Evolutionary conservation across 73 alveolate genomes (phyloP).

Genomic region (Blepharisma stoltei): DNA sequence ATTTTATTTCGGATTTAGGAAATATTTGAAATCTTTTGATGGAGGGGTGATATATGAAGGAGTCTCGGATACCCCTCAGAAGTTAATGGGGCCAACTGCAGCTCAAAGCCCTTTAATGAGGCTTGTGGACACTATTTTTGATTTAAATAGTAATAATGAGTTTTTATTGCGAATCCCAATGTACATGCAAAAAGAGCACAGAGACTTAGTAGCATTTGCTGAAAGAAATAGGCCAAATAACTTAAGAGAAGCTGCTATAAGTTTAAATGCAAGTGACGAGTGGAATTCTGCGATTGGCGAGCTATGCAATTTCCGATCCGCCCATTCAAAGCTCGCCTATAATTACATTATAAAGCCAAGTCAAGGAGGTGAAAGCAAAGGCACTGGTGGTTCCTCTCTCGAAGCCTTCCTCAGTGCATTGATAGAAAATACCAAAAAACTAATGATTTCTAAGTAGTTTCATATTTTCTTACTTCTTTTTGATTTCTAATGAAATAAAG

Average conservation of each 20-base stretch:
- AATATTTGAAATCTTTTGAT: not conserved
- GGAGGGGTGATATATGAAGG: not conserved
- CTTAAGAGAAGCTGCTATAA: not conserved
- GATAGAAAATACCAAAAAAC: not conserved
- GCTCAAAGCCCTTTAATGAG: constrained; percentile 10
- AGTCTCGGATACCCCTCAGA: too few species aligned
- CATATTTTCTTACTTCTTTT: too few species aligned
- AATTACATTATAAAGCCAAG: not conserved
- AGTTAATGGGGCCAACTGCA: constrained; percentile 18
- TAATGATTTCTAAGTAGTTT: too few species aligned
- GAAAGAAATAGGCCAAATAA: not conserved
- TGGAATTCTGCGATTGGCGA: not conserved
- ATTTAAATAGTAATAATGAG: not conserved
- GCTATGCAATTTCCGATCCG: not conserved
- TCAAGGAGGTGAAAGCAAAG: not conserved
- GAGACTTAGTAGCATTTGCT: not conserved
- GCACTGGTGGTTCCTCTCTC: not conserved
- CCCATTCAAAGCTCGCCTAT: not conserved
- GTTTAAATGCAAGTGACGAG: not conserved
- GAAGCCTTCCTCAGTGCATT: not conserved
- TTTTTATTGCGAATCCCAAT: not conserved
- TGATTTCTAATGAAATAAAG: too few species aligned
- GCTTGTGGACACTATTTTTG: not conserved
- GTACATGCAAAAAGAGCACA: constrained; percentile 16
- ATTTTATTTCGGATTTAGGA: constrained; percentile 2